phyloP scores from a whole-genome alignment of 306 rosid genomes.

The Sicyos edulis region DNA sequence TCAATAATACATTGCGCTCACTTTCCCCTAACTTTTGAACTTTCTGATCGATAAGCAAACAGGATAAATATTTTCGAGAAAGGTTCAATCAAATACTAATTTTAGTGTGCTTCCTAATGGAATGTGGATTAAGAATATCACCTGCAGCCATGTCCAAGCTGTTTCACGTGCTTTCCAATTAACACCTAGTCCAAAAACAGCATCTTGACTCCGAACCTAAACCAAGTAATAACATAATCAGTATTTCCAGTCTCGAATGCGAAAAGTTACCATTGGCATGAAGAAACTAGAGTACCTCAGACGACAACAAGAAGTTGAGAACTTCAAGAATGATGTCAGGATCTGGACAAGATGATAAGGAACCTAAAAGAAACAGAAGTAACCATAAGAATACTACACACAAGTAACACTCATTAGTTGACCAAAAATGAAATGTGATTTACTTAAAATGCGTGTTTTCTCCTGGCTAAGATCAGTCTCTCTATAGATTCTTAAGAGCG shows the following conservation, averaged over 20 bases:
- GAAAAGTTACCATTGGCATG: conserved; percentile 10
- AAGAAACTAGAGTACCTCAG: conserved; percentile 29
- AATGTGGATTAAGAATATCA: conserved; percentile 19
- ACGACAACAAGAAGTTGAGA: conserved; percentile 40
- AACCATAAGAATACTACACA: not conserved
- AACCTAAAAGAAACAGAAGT: conserved; percentile 27
- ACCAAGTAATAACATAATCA: conserved; percentile 13
- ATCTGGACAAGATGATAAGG: conserved; percentile 38
- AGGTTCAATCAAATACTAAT: not conserved
- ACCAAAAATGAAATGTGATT: conserved; percentile 3
- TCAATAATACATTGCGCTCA: not conserved
- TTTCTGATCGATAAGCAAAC: not conserved
- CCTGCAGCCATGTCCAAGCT: conserved; percentile 92
- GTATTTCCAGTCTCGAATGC: conserved; percentile 24
- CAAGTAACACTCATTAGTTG: not conserved
- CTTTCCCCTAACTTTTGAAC: not conserved
- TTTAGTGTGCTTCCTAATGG: not conserved
- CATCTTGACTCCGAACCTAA: conserved; percentile 90
- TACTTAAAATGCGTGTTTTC: conserved; percentile 84
- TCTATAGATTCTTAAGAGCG: conserved; percentile 67
- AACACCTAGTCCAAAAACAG: conserved; percentile 55
- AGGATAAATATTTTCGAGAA: not conserved
- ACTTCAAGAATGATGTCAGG: conserved; percentile 39
- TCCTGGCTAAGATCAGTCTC: conserved; percentile 87
- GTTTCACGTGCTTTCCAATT: conserved; percentile 61